Evolutionary conservation across 1,284 basidiomycete species (phyloP).

Genomic region (Ganoderma sp.): DNA sequence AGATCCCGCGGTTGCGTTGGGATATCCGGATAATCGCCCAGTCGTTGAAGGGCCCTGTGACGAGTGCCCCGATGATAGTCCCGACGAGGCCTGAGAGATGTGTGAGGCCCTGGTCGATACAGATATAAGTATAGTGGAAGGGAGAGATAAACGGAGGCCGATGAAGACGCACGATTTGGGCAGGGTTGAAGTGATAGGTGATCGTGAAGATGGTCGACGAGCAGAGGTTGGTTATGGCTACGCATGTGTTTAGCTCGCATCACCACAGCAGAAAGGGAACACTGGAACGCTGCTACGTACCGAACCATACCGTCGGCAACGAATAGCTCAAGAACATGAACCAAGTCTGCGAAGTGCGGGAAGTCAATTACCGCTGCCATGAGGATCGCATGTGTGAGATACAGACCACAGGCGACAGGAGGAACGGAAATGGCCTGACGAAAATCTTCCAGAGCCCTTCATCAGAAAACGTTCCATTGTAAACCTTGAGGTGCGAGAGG

Average conservation of each 20-base stretch:
- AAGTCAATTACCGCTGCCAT: neutral
- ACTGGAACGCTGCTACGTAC: conserved; percentile 31
- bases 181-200: neutral
- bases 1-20: conserved; percentile 50
- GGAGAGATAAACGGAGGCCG: no score
- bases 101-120: conserved; percentile 41
- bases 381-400: neutral
- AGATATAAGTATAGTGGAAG: no score
- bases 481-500: conserved; percentile 44
- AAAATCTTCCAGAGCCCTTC: conserved; percentile 44
- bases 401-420: conserved; percentile 49
- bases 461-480: conserved; percentile 45
- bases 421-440: conserved; percentile 47
- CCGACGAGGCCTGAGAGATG: conserved; percentile 52
- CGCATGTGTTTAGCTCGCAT: neutral
- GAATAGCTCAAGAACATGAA: conserved; percentile 47
- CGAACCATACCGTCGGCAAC: conserved; percentile 51
- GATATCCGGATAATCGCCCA: conserved; percentile 50
- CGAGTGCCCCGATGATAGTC: conserved; percentile 46
- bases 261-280: no score
- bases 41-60: conserved; percentile 52
- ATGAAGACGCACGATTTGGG: neutral
- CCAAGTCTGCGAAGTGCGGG: conserved; percentile 39
- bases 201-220: neutral
- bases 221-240: neutral